Percentiles rank a stretch among this genome's conserved stretches.
Evolutionary conservation across 495 filamentous ascomycete species (phyloP).

Genomic region (Penicillium taxi): DNA sequence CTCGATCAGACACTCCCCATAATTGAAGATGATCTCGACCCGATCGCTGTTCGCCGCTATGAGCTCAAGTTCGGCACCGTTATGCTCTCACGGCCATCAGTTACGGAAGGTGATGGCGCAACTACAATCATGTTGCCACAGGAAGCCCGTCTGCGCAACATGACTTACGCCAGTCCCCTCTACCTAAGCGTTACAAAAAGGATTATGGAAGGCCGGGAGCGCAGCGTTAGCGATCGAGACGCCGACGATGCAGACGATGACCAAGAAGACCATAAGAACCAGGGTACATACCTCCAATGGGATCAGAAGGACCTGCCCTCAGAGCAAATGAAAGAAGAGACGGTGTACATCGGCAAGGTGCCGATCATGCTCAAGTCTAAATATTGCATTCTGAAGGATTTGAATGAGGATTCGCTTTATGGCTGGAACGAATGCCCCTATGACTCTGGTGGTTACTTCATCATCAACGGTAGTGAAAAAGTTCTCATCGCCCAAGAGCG

Average conservation of each 20-base stretch:
- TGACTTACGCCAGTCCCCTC: slow-evolving; percentile 88
- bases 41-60: slow-evolving; percentile 77
- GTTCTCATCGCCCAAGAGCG: slow-evolving; percentile 96
- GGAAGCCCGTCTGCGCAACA: slow-evolving; percentile 86
- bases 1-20: slow-evolving; percentile 80
- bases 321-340: slow-evolving; percentile 55
- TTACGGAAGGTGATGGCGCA: slow-evolving; percentile 85
- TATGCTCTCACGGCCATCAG: slow-evolving; percentile 72
- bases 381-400: slow-evolving; percentile 76
- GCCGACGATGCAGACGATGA: slow-evolving; percentile 42
- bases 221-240: slow-evolving; percentile 47
- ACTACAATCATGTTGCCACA: slow-evolving; percentile 77
- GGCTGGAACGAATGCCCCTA: slow-evolving; percentile 91
- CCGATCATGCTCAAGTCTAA: slow-evolving; percentile 97
- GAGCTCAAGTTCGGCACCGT: slow-evolving; percentile 87
- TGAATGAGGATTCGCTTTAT: slow-evolving; percentile 74
- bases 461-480: slow-evolving; percentile 99
- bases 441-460: slow-evolving; percentile 96
- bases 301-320: slow-evolving; percentile 47
- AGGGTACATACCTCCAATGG: slow-evolving; percentile 44
- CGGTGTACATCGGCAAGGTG: slow-evolving; percentile 83
- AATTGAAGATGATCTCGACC: slow-evolving; percentile 56
- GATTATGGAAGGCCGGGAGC: slow-evolving; percentile 72
- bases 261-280: slow-evolving; percentile 35
- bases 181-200: slow-evolving; percentile 77